phyloP scores from a whole-genome alignment of 495 filamentous ascomycete species.

The Lepraria neglecta region DNA sequence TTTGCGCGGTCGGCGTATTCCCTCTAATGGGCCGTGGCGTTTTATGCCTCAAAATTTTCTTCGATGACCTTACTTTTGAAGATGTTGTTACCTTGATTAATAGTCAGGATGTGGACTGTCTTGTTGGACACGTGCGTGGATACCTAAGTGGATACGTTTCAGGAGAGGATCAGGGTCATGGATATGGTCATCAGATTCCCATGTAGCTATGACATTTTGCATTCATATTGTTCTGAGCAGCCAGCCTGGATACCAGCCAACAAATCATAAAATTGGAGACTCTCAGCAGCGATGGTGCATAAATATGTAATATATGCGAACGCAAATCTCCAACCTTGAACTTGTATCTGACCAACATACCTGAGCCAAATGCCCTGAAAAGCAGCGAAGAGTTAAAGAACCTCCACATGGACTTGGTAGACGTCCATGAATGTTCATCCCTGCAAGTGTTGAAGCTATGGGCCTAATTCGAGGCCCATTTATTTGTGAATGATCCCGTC shows the following conservation, averaged over 20 bases:
- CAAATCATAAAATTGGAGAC: conserved; percentile 13
- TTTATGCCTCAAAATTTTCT: background rate
- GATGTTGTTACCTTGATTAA: conserved; percentile 6
- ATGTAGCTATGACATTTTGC: conserved; percentile 24
- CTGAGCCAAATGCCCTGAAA: too few relatives aligned
- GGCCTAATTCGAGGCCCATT: too few relatives aligned
- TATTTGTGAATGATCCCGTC: too few relatives aligned
- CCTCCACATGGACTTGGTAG: too few relatives aligned
- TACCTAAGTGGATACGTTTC: conserved; percentile 4
- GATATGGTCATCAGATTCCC: conserved; percentile 16
- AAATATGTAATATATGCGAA: background rate
- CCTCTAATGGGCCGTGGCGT: conserved; percentile 4
- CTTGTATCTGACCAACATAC: background rate
- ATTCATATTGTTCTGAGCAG: conserved; percentile 8
- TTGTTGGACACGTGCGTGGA: background rate
- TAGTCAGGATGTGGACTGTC: conserved; percentile 6
- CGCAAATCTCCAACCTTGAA: background rate
- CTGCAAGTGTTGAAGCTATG: background rate
- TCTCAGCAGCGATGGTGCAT: background rate
- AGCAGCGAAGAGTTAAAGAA: too few relatives aligned
- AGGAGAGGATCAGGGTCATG: background rate
- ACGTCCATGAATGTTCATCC: background rate
- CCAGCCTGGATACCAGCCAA: conserved; percentile 13
- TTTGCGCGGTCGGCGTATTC: conserved; percentile 21
- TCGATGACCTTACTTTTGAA: background rate